phyloP scores from a whole-genome alignment of 805 yeast species.

The Starmerella floris region DNA sequence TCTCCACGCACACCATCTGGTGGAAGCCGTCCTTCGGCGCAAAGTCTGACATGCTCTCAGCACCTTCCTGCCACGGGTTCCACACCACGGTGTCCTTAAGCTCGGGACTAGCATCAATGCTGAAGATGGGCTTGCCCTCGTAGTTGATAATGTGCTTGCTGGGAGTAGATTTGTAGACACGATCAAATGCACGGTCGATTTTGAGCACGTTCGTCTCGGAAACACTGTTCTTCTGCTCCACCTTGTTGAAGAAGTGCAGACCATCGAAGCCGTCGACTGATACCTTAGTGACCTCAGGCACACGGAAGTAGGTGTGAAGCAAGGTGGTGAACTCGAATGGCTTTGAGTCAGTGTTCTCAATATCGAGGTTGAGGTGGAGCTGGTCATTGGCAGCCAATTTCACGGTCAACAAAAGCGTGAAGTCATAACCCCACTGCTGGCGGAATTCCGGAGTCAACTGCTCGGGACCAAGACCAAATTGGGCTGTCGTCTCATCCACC shows the following conservation, averaged over 20 bases:
- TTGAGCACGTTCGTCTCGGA: conserved; percentile 24
- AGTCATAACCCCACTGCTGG: conserved; percentile 55
- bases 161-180: conserved; percentile 56
- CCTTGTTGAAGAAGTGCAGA: conserved; percentile 60
- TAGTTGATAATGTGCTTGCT: conserved; percentile 49
- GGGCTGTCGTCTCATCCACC: conserved; percentile 54
- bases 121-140: conserved; percentile 56
- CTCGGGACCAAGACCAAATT: conserved; percentile 85
- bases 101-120: conserved; percentile 39
- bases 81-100: conserved; percentile 72
- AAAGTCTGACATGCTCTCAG: conserved; percentile 78
- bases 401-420: conserved; percentile 61
- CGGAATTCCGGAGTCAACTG: conserved; percentile 50
- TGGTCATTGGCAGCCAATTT: conserved; percentile 38
- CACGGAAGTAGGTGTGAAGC: conserved; percentile 76
- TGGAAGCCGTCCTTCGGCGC: conserved; percentile 72
- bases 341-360: conserved; percentile 44
- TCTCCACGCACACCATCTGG: conserved; percentile 88
- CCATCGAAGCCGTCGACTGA: conserved; percentile 69
- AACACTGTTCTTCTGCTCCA: conserved; percentile 37
- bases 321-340: conserved; percentile 82
- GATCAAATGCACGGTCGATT: conserved; percentile 53
- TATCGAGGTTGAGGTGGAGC: conserved; percentile 48
- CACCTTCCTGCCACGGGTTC: conserved; percentile 90
- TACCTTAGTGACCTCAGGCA: conserved; percentile 65